Evolutionary conservation across 2,329 filamentous ascomycete species (phyloP), one percentile per base, ranked within the genome.

Genomic region (Fusarium newnesense): DNA sequence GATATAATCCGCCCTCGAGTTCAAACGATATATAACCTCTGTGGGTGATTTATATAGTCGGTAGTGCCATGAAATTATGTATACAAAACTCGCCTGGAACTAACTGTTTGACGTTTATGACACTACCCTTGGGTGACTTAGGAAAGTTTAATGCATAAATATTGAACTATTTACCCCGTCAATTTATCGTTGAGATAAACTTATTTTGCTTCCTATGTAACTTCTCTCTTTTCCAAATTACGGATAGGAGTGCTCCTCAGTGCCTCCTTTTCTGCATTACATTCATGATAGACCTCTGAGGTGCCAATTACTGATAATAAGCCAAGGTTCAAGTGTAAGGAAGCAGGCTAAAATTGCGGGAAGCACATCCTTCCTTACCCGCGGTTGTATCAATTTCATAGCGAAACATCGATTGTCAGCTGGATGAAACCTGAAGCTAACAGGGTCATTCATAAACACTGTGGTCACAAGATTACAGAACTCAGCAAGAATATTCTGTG

Each of bases 361-460:
- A 63, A 43, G 39, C 42, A 28, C 32, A 46, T 59, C n/a, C 46
- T 32, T 32, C n/a, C 46, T 32, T 32, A 26, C 26, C 56, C 56
- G 47, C 39, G 43, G 28, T 46, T 67, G 39, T 43, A 42, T 49
- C 24, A 49, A 37, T 63, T 34, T 28, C 40, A 50, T 54, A 34
- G 44, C 56, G 56, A 68, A 68, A 40, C 46, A 63, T 68, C 26
- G 42, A 49, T 26, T 63, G 56, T 44, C 64, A 62, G 57, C 42
- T 68, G 66, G 42, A 42, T 69, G 64, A 64, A 68, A 69, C 66
- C 56, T 56, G 49, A 42, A 43, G 28, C 32, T 49, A 49, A 28
- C 42, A 69, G 26, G 42, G 58, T 50, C 64, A 54, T 36, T 49
- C 37, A 69, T 39, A 50, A 36, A 39, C 26, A 30, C 39, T n/a